phyloP scores from a whole-genome alignment of 192 early-diverging fungal genomes.

The Gryganskiella cystojenkinii region DNA sequence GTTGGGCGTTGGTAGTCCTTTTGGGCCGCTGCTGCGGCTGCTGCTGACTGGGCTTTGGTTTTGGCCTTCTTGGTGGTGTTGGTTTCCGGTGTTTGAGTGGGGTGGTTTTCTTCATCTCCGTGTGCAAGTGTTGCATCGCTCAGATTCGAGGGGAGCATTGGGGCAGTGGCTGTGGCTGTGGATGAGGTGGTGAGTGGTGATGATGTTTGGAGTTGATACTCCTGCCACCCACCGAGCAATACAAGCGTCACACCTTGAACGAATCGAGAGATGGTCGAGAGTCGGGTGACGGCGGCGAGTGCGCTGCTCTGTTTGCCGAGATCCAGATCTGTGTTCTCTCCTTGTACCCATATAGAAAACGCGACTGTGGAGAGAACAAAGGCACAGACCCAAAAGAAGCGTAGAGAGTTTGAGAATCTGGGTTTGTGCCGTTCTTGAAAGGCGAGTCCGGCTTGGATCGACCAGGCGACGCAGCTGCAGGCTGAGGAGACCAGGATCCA shows the following conservation, averaged over 20 bases:
- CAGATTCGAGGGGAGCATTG: slow-evolving; percentile 6
- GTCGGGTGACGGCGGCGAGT: not conserved
- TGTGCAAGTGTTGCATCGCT: slow-evolving; percentile 25
- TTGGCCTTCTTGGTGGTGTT: slow-evolving; percentile 17
- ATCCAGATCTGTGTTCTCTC: not conserved
- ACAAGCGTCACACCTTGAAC: slow-evolving; percentile 15
- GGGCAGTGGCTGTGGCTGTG: not conserved
- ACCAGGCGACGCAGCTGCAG: slow-evolving; percentile 35
- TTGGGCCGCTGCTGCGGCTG: slow-evolving; percentile 5
- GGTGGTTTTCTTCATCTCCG: not conserved
- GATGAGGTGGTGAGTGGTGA: not conserved
- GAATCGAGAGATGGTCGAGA: slow-evolving; percentile 23
- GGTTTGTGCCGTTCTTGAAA: slow-evolving; percentile 21
- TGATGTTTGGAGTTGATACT: slow-evolving; percentile 9
- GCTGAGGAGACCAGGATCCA: slow-evolving; percentile 20
- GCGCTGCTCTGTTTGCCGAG: not conserved
- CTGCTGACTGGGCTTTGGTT: slow-evolving; percentile 6
- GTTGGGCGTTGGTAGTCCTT: slow-evolving; percentile 50
- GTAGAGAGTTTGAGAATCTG: slow-evolving; percentile 19
- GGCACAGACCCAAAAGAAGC: slow-evolving; percentile 29
- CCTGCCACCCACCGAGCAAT: slow-evolving; percentile 12
- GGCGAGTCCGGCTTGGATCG: slow-evolving; percentile 12
- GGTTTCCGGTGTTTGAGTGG: not conserved
- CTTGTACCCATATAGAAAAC: slow-evolving; percentile 19
- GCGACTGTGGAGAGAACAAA: slow-evolving; percentile 25